Percentiles rank a stretch among this genome's conserved stretches.
Conservation (phyloP, 441 rosid species). For the California macrophylla region DNA sequence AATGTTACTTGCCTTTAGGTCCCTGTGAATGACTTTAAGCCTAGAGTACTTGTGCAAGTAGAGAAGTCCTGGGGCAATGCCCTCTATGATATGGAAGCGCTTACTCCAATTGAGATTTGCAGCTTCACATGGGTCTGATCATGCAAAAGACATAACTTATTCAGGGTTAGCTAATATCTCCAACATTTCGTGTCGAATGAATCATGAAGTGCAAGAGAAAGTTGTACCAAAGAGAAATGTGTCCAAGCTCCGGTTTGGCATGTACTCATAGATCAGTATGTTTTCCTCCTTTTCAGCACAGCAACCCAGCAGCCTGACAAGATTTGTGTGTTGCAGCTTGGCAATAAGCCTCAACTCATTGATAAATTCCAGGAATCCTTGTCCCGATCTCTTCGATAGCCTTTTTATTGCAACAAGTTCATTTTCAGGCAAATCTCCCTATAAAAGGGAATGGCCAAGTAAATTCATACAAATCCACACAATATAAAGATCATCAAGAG, state of each 20-base stretch:
- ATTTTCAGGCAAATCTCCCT: slow-evolving; percentile 74
- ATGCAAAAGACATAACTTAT: neutral
- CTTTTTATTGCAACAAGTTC: slow-evolving; percentile 79
- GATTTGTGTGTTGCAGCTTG: slow-evolving; percentile 71
- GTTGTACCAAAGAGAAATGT: slow-evolving; percentile 56
- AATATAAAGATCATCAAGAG: neutral
- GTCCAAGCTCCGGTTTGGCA: slow-evolving; percentile 84
- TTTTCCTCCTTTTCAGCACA: slow-evolving; percentile 72
- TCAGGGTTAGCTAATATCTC: neutral
- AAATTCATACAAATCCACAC: neutral
- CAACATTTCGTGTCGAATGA: neutral
- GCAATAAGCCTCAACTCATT: slow-evolving; percentile 68
- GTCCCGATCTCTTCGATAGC: slow-evolving; percentile 62
- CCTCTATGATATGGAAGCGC: slow-evolving; percentile 33
- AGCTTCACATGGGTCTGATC: slow-evolving; percentile 41
- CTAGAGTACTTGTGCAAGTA: slow-evolving; percentile 91
- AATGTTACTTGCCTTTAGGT: slow-evolving; percentile 80
- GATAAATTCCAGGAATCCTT: slow-evolving; percentile 69
- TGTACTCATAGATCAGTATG: slow-evolving; percentile 65
- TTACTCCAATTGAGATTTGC: slow-evolving; percentile 49
- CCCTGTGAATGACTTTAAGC: slow-evolving; percentile 51
- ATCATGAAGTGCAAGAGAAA: neutral
- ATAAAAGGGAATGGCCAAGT: neutral
- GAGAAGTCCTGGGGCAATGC: slow-evolving; percentile 51
- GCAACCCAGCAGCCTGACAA: slow-evolving; percentile 69